Base-by-base conservation (phyloP, 2,329 filamentous ascomycete species). In the Nigrospora osmanthi region DNA sequence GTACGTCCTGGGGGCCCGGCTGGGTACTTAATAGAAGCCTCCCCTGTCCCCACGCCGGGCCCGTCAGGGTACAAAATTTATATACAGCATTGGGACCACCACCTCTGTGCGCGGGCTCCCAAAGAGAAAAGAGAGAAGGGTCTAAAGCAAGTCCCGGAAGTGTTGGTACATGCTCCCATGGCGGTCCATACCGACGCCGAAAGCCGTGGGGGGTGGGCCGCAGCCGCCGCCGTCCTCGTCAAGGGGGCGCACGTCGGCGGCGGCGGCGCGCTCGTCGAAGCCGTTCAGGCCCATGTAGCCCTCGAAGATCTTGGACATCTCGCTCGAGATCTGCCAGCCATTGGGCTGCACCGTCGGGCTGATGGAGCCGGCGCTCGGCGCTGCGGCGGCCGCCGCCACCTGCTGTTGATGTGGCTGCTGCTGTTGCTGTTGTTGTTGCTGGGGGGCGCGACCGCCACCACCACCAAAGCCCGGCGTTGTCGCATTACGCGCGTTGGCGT, bases 261-360 rank as follows among this genome's bases (percentile, higher is more conserved):
- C 23, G 7, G 46, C 50, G 10, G 19, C 38, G 5, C 31, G 36
- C 7, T 45, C 44, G 5, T 42, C 44, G 7, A 40, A 47, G 11
- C 38, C 51, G 31, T 47, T 50, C 35, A 58, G 58, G 23, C 52
- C 55, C 41, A 58, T 58, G 37, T 69, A 68, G 2, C 60, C 64
- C 47, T 72, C 69, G 40, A 64, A 72, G 15, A 72, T 68, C 16
- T 69, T 67, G 12, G 68, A 73, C 70, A 80, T 75, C 53, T 80
- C 76, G 17, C 53, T 71, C 45, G 75, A 73, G 34, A 80, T 68
- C 51, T 67, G 68, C 28, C 66, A 51, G 5, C 76, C 75, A 28
- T 78, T 79, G 36, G 56, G 55, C 32, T 50, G 47, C 31, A 42
- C 40, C 16, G 40, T 19, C 14, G 40, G 40, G 15, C 32, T 42